Evolutionary conservation across 2,329 filamentous ascomycete genomes (phyloP).

Genomic region (Grosmannia penicillata): DNA sequence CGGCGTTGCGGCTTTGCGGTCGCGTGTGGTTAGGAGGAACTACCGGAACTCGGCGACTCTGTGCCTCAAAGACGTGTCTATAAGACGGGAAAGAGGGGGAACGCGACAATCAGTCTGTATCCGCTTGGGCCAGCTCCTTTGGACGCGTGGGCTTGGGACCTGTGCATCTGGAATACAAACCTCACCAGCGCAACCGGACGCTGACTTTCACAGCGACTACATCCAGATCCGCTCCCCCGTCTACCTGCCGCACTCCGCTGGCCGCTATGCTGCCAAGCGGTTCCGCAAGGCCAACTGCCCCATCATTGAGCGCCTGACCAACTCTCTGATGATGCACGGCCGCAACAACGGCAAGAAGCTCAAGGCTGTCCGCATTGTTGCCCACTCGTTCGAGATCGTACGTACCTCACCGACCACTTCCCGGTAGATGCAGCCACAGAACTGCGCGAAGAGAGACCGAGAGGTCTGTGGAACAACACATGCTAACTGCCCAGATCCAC

Average conservation of each 20-base stretch:
- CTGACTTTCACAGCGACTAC: slow-evolving; percentile 64
- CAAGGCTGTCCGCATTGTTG: slow-evolving; percentile 98
- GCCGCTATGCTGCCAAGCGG: slow-evolving; percentile 97
- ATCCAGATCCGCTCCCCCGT: slow-evolving; percentile 98
- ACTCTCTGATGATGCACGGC: slow-evolving; percentile 99
- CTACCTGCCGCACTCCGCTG: slow-evolving; percentile 97
- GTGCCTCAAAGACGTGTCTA: too few species aligned
- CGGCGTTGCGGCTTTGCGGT: too few species aligned
- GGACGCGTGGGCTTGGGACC: too few species aligned
- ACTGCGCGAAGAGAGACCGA: too few species aligned
- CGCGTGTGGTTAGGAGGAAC: too few species aligned
- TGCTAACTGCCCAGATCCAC: slow-evolving; percentile 58
- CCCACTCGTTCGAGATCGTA: slow-evolving; percentile 99
- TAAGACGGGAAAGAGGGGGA: neutral
- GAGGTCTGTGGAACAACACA: neutral
- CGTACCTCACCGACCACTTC: too few species aligned
- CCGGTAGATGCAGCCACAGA: too few species aligned
- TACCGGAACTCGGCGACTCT: too few species aligned
- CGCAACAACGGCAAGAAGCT: slow-evolving; percentile 99
- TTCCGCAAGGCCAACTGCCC: slow-evolving; percentile 99
- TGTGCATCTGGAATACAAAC: too few species aligned
- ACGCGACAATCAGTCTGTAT: neutral
- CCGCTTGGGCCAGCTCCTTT: too few species aligned
- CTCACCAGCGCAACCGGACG: too few species aligned
- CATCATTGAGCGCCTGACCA: slow-evolving; percentile 99